phyloP scores from a whole-genome alignment of 495 filamentous ascomycete species.

The Cercophora samala region DNA sequence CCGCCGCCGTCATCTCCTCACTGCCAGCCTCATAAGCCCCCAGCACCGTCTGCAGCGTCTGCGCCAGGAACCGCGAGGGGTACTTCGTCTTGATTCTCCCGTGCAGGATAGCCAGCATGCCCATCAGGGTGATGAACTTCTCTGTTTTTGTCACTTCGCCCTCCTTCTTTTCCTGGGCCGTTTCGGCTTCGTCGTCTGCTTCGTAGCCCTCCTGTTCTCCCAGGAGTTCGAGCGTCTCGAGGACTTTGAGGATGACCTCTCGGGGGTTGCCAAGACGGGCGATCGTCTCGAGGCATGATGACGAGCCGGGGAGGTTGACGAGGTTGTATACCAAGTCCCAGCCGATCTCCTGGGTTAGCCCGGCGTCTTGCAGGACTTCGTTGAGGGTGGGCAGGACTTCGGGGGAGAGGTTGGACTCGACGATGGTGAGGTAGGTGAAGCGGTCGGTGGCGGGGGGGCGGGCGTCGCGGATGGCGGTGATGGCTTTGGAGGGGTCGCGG shows the following conservation, averaged over 20 bases:
- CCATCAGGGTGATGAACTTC: slow-evolving; percentile 73
- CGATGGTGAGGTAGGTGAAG: slow-evolving; percentile 81
- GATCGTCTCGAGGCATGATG: slow-evolving; percentile 68
- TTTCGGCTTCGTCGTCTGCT: slow-evolving; percentile 23
- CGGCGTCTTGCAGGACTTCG: slow-evolving; percentile 74
- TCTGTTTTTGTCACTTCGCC: slow-evolving; percentile 28
- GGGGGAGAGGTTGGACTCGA: slow-evolving; percentile 80
- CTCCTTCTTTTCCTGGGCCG: slow-evolving; percentile 17
- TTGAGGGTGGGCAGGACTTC: slow-evolving; percentile 74
- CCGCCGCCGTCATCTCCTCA: slow-evolving; percentile 64
- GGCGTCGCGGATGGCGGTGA: slow-evolving; percentile 43
- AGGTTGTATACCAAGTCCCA: slow-evolving; percentile 93
- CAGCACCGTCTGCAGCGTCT: slow-evolving; percentile 74
- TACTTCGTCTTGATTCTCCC: slow-evolving; percentile 83
- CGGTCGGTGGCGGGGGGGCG: slow-evolving; percentile 72
- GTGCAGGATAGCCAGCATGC: slow-evolving; percentile 82
- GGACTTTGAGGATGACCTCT: slow-evolving; percentile 87
- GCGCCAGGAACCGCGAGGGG: slow-evolving; percentile 89
- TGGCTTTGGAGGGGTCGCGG: slow-evolving; percentile 30
- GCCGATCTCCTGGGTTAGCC: slow-evolving; percentile 84
- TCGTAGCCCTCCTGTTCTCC: slow-evolving; percentile 39
- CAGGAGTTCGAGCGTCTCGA: slow-evolving; percentile 61
- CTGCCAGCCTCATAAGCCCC: slow-evolving; percentile 58
- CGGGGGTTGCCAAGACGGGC: slow-evolving; percentile 86
- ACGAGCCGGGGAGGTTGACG: slow-evolving; percentile 69